Evolutionary conservation across 371 early-diverging fungal genomes (phyloP), one percentile per base, ranked within the genome.

Genomic region (Apophysomyces elegans): DNA sequence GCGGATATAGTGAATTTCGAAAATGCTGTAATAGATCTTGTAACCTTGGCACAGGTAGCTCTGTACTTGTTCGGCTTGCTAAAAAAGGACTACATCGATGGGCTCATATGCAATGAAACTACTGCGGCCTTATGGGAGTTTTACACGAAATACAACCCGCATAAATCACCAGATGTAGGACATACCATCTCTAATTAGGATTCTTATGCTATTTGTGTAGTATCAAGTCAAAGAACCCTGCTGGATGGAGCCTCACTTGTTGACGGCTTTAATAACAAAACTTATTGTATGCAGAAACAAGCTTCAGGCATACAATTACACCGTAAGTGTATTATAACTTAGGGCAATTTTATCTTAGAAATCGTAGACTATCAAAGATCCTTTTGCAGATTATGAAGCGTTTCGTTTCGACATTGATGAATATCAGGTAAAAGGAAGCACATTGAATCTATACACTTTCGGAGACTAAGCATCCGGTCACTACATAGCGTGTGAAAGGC

Each of bases 51-150:
- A 0, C 90, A 89, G 58, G 80, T 76, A 7, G 77, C 87, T 4
- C 66, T 89, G 0, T 81, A 74, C 59, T 68, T 89, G 8, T 86
- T 88, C 64, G 81, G 79, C 26, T 59, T 84, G 18, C 65, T 87
- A 38, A 81, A 77, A 6, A 67, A 70, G 7, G 67, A 75, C 26
- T 85, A 83, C 57, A 78, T 85, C 44, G 90, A 89, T 64, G 90
- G 90, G 0, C 67, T 89, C 12, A 61, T 88, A 62, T 89, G 88
- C 58, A 75, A 87, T 63, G 79, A 83, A n/a, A 89, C 90, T 7
- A 76, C 72, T 2, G 47, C n/a, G 8, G 88, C 86, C 0, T 71
- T 89, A 18, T 76, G 79, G 62, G 64, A 65, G 36, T 89, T 85
- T 61, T 83, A 86, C 60, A 72, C 65, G 7, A 73, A 78, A 16